Evolutionary conservation across 495 filamentous ascomycete species (phyloP).

Genomic region (Monascus purpureus): DNA sequence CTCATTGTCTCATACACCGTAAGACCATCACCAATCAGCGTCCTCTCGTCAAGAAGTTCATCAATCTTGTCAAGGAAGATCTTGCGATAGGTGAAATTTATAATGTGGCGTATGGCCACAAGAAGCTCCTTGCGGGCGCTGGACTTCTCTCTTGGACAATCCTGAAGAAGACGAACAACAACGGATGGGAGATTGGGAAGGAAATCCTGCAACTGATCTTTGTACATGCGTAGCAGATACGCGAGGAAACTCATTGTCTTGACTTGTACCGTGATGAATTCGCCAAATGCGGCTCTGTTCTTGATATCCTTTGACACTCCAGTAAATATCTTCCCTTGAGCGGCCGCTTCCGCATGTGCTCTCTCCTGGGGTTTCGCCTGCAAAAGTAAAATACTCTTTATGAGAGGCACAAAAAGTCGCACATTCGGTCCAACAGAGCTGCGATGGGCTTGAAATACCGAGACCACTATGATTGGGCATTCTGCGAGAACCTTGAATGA

Average conservation of each 20-base stretch:
- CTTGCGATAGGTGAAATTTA: slow-evolving; percentile 96
- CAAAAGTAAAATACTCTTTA: slow-evolving; percentile 76
- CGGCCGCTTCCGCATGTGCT: slow-evolving; percentile 70
- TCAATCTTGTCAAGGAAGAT: slow-evolving; percentile 94
- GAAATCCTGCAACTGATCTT: slow-evolving; percentile 79
- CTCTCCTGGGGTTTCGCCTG: slow-evolving; percentile 91
- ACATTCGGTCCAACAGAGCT: slow-evolving; percentile 68
- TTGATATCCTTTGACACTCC: slow-evolving; percentile 90
- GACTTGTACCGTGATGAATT: slow-evolving; percentile 94
- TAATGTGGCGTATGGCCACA: slow-evolving; percentile 94
- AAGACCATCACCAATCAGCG: slow-evolving; percentile 85
- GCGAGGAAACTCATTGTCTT: slow-evolving; percentile 99
- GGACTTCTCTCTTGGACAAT: slow-evolving; percentile 89
- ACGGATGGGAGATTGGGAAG: slow-evolving; percentile 77
- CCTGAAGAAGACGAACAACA: slow-evolving; percentile 80
- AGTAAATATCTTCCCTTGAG: slow-evolving; percentile 67
- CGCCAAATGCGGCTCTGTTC: slow-evolving; percentile 87
- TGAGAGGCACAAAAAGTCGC: slow-evolving; percentile 81
- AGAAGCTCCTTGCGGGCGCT: slow-evolving; percentile 86
- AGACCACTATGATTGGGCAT: slow-evolving; percentile 97
- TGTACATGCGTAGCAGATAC: slow-evolving; percentile 80
- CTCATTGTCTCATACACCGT: slow-evolving; percentile 96
- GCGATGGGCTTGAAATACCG: slow-evolving; percentile 88
- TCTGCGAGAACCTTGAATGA: slow-evolving; percentile 98
- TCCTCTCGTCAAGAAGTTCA: slow-evolving; percentile 84